Base-by-base conservation (phyloP, 208 protist species). In the Trypanosoma theileri region DNA sequence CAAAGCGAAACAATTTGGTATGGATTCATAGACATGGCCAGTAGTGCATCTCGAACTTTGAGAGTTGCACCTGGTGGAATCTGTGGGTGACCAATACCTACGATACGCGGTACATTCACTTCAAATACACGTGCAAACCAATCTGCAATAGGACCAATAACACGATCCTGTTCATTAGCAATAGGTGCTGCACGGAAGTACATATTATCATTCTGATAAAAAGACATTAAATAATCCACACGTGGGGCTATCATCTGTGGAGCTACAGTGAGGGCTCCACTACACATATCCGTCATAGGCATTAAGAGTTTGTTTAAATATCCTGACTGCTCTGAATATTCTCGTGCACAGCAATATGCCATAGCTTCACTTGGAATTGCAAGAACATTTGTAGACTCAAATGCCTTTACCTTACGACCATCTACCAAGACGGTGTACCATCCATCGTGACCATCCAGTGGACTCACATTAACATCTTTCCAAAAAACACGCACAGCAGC, bases 191-290 rank as follows among this genome's bases (percentile, higher is more conserved):
- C 73, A 46, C 93, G 88, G 75, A 94, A 96, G 85, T 95, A 97
- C 52, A 95, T 31, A 75, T 97, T 95, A 71, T 97, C 93, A 71
- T 92, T 93, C 58, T 94, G 89, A 62, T 88, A 96, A 54, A 97
- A 97, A 24, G 89, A 89, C 68, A 97, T 85, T 63, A 96, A 84
- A 75, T 97, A 96, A 66, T 95, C 91, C 26, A 97, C 82, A 59
- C 93, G 86, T 16, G 90, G 89, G 22, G 78, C 69, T 59, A 97
- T 85, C 82, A 92, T 92, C 73, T 94, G 86, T 46, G 89, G 89
- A 3, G 87, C 80, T 16, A 96, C 88, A 59, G 94, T 87, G 22
- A 94, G 75, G 0, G 89, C 82, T 3, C 91, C 93, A 66, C 91
- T 96, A 77, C 91, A 92, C 19, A 97, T 77, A 66, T 97, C 93